phyloP scores from a whole-genome alignment of 2,329 filamentous ascomycete species.

The Fusarium sp. region DNA sequence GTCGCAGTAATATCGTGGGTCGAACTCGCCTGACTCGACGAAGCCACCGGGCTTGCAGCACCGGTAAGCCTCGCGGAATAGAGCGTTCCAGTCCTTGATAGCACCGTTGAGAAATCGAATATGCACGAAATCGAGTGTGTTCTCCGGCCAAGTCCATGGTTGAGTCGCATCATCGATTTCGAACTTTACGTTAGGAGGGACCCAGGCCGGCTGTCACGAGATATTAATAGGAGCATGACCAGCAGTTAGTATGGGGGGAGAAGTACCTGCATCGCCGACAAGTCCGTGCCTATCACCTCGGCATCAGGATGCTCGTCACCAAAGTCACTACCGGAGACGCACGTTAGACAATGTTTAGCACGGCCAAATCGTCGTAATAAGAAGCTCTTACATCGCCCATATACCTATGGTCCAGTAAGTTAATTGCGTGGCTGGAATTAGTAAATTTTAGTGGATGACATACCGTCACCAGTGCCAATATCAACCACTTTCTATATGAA shows the following conservation, averaged over 20 bases:
- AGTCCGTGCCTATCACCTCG: constrained; percentile 29
- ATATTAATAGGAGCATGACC: not conserved
- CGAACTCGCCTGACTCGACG: constrained; percentile 26
- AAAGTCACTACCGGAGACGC: constrained; percentile 16
- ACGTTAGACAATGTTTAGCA: too few relatives aligned
- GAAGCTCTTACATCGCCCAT: constrained; percentile 32
- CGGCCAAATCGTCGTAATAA: too few relatives aligned
- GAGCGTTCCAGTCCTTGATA: constrained; percentile 21
- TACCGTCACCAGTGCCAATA: constrained; percentile 34
- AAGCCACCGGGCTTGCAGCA: constrained; percentile 27
- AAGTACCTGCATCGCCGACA: constrained; percentile 27
- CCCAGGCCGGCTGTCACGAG: not conserved
- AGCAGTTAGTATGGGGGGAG: not conserved
- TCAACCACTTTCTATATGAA: constrained; percentile 30
- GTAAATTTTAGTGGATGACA: not conserved
- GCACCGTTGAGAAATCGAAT: constrained; percentile 36
- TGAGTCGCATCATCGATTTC: constrained; percentile 30
- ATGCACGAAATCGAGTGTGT: constrained; percentile 31
- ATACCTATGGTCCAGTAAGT: constrained; percentile 12
- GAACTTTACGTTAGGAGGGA: constrained; percentile 31
- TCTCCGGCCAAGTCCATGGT: constrained; percentile 17
- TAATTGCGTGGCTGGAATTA: not conserved
- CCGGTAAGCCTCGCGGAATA: constrained; percentile 23
- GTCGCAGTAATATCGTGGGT: constrained; percentile 26
- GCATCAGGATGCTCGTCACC: constrained; percentile 26